These are phyloP conservation scores for Puccinia sorghi DNA, from an alignment of 1,284 basidiomycete genomes.

Conservation along the genomic window DNA sequence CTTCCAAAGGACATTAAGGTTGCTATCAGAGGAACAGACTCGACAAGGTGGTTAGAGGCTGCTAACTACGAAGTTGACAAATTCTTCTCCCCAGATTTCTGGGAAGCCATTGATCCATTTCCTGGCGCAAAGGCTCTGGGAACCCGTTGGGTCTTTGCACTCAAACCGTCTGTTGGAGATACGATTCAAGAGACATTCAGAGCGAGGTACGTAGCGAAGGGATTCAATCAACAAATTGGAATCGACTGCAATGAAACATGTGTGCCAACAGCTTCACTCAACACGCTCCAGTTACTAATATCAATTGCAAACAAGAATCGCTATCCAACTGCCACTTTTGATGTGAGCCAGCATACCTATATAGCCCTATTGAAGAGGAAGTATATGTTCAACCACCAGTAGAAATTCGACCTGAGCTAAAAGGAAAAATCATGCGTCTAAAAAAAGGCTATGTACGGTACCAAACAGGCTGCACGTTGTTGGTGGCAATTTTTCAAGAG, in stretches of 20 bases:
- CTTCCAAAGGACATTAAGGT: not conserved
- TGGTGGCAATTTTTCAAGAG: too few relatives aligned
- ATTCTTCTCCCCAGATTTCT: not conserved
- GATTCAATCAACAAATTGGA: constrained; percentile 14
- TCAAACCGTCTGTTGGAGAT: not conserved
- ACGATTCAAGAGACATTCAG: not conserved
- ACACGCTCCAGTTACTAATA: not conserved
- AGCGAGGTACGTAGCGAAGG: constrained; percentile 8
- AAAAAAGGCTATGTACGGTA: constrained; percentile 21
- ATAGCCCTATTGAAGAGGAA: constrained; percentile 37
- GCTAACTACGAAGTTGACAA: constrained; percentile 5
- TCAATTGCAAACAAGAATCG: not conserved
- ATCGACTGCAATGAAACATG: constrained; percentile 9
- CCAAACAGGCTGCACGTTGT: too few relatives aligned
- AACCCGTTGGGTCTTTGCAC: constrained; percentile 19
- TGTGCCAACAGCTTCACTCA: constrained; percentile 1
- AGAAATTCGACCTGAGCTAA: not conserved
- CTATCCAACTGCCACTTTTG: not conserved
- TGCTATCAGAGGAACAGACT: not conserved
- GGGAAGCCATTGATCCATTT: not conserved
- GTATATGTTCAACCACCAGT: constrained; percentile 25
- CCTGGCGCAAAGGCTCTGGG: not conserved
- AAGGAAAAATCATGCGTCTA: not conserved
- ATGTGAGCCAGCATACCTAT: constrained; percentile 17
- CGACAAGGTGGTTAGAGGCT: not conserved